A percentile compares a stretch with the other conserved stretches of the same genome.
Evolutionary conservation across 2,329 filamentous ascomycete genomes (phyloP).

Genomic region (Parasarocladium wereldwijsianum): DNA sequence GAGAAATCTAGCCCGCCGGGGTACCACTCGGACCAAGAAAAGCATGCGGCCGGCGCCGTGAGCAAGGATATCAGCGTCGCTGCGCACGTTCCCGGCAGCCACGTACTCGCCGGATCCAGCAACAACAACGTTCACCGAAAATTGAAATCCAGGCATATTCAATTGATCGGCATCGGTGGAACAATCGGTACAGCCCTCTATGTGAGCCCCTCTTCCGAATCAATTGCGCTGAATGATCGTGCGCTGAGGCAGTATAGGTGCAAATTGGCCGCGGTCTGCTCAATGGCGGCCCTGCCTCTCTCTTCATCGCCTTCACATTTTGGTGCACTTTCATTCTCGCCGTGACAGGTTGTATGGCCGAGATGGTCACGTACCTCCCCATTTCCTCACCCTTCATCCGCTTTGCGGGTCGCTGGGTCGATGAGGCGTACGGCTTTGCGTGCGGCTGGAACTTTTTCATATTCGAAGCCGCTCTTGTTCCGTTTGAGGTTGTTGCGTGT

Average conservation of each 20-base stretch:
- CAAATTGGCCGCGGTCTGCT: conserved; percentile 44
- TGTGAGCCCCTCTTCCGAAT: too few species aligned
- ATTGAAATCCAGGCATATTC: conserved; percentile 41
- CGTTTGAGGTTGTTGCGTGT: conserved; percentile 52
- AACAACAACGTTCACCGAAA: conserved; percentile 31
- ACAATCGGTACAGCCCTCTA: conserved; percentile 49
- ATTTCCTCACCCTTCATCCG: conserved; percentile 68
- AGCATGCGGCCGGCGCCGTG: not conserved
- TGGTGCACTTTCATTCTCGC: conserved; percentile 49
- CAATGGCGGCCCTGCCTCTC: conserved; percentile 41
- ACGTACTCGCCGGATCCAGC: too few species aligned
- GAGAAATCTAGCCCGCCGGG: conserved; percentile 2
- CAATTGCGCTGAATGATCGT: not conserved
- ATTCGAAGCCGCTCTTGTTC: conserved; percentile 52
- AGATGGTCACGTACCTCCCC: conserved; percentile 65
- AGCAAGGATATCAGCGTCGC: not conserved
- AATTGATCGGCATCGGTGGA: conserved; percentile 47
- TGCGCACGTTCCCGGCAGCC: conserved; percentile 1
- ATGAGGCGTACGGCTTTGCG: conserved; percentile 60
- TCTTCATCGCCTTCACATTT: conserved; percentile 44
- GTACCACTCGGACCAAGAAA: conserved; percentile 6
- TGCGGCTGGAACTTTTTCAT: conserved; percentile 64
- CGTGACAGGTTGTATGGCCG: conserved; percentile 48
- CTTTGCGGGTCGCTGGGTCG: conserved; percentile 61
- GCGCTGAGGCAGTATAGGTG: conserved; percentile 15